phyloP scores from a whole-genome alignment of 108 stramenopile genomes.

The Mayamaea pseudoterrestris region DNA sequence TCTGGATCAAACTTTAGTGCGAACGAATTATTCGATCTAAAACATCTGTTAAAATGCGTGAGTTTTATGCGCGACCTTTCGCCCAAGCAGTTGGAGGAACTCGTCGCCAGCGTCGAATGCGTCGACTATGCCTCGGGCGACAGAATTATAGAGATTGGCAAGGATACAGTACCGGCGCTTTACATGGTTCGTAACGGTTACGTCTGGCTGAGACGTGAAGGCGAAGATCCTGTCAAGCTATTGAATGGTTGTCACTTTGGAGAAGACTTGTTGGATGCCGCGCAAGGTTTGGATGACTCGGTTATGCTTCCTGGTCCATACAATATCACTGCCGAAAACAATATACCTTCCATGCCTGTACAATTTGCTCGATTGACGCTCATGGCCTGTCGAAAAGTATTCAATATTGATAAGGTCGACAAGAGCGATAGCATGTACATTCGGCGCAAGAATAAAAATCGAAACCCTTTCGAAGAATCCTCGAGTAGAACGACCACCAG shows the following conservation, averaged over 20 bases:
- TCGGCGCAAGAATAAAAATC: no score
- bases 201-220: neutral
- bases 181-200: neutral
- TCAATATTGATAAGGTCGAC: constrained; percentile 1
- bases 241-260: constrained; percentile 1
- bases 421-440: no score
- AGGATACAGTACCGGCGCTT: neutral
- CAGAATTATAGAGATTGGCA: neutral
- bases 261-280: neutral
- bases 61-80: neutral
- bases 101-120: neutral
- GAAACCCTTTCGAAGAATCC: no score
- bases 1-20: no score
- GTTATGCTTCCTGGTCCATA: neutral
- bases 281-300: neutral
- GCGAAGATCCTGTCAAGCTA: neutral
- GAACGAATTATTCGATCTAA: no score
- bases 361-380: neutral
- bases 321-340: neutral
- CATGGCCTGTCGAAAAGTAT: neutral
- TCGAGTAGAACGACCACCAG: no score
- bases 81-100: neutral
- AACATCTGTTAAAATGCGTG: no score
- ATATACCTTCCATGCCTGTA: no score
- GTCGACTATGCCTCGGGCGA: neutral